Conservation (phyloP, 2,329 filamentous ascomycete genomes). For the Neospermospora avenae region DNA sequence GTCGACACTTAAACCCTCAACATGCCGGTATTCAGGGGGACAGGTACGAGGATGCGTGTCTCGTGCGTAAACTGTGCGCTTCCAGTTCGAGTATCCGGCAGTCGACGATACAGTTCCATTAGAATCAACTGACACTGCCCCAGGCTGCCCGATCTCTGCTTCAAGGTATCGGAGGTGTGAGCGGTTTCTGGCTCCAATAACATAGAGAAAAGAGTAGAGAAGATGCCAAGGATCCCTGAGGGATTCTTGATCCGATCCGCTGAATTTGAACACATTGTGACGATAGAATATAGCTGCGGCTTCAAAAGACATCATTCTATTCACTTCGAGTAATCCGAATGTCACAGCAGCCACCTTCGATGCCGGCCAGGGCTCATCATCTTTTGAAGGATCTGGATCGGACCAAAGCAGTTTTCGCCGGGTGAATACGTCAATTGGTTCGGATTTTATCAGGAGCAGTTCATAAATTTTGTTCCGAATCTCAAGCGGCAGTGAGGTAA, state of each 20-base stretch:
- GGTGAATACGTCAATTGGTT: constrained; percentile 5
- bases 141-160: constrained; percentile 1
- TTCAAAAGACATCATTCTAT: constrained; percentile 12
- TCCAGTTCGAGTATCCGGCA: not conserved
- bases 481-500: constrained; percentile 13
- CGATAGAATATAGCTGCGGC: constrained; percentile 8
- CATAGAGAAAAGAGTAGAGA: constrained; percentile 4
- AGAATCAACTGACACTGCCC: constrained; percentile 2
- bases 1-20: constrained; percentile 8
- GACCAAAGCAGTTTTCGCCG: not conserved
- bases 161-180: constrained; percentile 8
- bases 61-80: constrained; percentile 11
- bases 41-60: not conserved
- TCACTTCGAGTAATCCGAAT: constrained; percentile 12
- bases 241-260: not conserved
- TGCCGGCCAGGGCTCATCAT: not conserved
- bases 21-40: not conserved
- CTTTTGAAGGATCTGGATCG: not conserved
- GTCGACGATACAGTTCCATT: constrained; percentile 8
- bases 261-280: constrained; percentile 9
- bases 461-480: constrained; percentile 14
- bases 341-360: constrained; percentile 7
- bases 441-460: constrained; percentile 3
- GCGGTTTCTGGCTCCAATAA: constrained; percentile 4
- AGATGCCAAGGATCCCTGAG: constrained; percentile 4